Evolutionary conservation across 2,329 filamentous ascomycete species (phyloP), one percentile per base, ranked within the genome.

Genomic region (Tolypocladium inflatum): DNA sequence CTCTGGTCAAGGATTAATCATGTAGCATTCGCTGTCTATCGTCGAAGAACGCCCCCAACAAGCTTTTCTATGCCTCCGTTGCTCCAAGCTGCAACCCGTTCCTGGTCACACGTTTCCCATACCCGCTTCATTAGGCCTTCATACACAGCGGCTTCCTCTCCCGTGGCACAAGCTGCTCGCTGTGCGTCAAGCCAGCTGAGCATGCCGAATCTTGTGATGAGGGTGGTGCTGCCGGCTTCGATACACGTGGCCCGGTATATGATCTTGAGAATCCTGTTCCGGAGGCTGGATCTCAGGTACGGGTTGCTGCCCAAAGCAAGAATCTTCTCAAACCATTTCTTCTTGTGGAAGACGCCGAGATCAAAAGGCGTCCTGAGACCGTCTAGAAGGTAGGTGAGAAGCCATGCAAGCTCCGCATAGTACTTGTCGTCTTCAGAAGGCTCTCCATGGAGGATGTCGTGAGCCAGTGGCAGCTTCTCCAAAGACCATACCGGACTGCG

Each of bases 401-500:
- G 79, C 90, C 90, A 95, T 55, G 80, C 81, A 3, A 89, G 77
- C 70, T 94, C 89, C 35, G 83, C 78, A 67, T 88, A 87, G 69
- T 89, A 86, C 3, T 80, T 80, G 66, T 91, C 88, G 64, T 92
- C 88, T 54, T 88, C 80, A 30, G 83, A 84, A 0, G 91, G 89
- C 60, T 86, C 81, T 56, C 85, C 81, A 59, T 83, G 78, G 13
- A 87, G 74, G 55, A 87, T 76, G 61, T 82, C 79, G 63, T 83
- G 79, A 30, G 84, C 83, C n/a, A 93, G 78, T 9, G 94, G 81
- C 30, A 94, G 83, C 67, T 84, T 86, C 59, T 89, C 83, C 21
- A 86, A 68, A 15, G 86, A 80, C 93, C 93, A 97, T 30, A 79
- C 72, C 0, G 93, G 92, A 0, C 85, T 83, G 55, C 85, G 85